Evolutionary conservation across 2,329 filamentous ascomycete species (phyloP).

Genomic region (Amauroascus verrucosus): DNA sequence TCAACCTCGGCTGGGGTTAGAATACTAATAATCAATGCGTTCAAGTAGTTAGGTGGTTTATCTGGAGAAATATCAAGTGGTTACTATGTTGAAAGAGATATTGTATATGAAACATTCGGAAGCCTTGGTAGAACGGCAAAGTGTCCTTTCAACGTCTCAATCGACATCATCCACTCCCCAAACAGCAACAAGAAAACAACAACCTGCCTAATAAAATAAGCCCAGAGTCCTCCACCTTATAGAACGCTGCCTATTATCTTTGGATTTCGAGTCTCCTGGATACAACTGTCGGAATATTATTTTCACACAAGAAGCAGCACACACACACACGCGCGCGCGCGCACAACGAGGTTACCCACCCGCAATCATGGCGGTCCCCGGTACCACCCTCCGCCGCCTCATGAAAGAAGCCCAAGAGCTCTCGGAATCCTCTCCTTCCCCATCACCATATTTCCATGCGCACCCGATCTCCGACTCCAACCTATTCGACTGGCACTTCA

Average conservation of each 20-base stretch:
- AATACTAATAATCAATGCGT: not conserved
- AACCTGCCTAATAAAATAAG: too few relatives aligned
- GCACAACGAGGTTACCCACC: too few relatives aligned
- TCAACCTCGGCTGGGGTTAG: not conserved
- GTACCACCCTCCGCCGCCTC: conserved; percentile 30
- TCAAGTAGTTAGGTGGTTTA: not conserved
- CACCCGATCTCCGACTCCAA: conserved; percentile 69
- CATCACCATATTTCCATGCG: conserved; percentile 77
- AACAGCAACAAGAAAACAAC: too few relatives aligned
- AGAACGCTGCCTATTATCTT: too few relatives aligned
- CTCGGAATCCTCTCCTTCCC: conserved; percentile 56
- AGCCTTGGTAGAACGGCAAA: not conserved
- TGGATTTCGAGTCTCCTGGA: too few relatives aligned
- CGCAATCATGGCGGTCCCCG: conserved; percentile 14
- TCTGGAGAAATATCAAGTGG: too few relatives aligned
- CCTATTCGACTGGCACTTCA: conserved; percentile 99
- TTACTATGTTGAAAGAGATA: not conserved
- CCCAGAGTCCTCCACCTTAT: too few relatives aligned
- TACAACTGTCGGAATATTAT: too few relatives aligned
- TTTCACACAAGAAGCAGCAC: too few relatives aligned
- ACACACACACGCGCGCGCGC: too few relatives aligned
- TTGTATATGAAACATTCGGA: not conserved
- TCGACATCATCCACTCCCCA: too few relatives aligned
- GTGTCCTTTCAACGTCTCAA: not conserved
- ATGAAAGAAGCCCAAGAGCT: conserved; percentile 86